Evolutionary conservation across 495 filamentous ascomycete species (phyloP).

Genomic region (Chlorociboria aeruginascens): DNA sequence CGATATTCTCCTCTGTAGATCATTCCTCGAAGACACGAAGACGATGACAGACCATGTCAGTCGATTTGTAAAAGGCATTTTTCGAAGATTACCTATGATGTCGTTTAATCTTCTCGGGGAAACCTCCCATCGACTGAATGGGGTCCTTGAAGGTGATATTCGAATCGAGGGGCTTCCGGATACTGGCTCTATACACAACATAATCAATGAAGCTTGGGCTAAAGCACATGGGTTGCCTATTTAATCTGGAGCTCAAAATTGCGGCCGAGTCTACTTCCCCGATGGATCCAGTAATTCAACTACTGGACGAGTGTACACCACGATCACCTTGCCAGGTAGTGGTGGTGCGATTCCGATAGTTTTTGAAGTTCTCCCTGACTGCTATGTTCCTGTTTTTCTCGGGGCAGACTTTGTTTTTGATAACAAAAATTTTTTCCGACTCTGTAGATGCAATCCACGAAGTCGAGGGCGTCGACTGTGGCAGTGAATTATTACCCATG

Average conservation of each 20-base stretch:
- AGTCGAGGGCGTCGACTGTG: background rate
- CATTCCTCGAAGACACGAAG: background rate
- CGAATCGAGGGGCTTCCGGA: too few relatives aligned
- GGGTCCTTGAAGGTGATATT: too few relatives aligned
- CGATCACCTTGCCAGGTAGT: background rate
- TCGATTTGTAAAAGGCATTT: background rate
- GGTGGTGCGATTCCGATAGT: background rate
- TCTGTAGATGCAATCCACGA: background rate
- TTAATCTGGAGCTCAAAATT: background rate
- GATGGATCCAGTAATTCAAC: background rate
- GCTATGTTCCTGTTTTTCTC: background rate
- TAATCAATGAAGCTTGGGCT: too few relatives aligned
- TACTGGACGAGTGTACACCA: too few relatives aligned
- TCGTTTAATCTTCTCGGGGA: background rate
- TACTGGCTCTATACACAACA: too few relatives aligned
- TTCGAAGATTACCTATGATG: background rate
- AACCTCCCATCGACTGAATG: too few relatives aligned
- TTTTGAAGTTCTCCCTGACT: conserved; percentile 1
- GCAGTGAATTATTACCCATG: background rate
- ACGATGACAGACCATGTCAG: background rate
- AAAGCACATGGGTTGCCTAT: too few relatives aligned
- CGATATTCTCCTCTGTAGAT: background rate
- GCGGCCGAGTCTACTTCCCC: background rate
- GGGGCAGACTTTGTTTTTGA: conserved; percentile 1
- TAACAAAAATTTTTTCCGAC: background rate